Evolutionary conservation across 768 basidiomycete species (phyloP), one percentile per base, ranked within the genome.

Genomic region (Termitomyces sp.): DNA sequence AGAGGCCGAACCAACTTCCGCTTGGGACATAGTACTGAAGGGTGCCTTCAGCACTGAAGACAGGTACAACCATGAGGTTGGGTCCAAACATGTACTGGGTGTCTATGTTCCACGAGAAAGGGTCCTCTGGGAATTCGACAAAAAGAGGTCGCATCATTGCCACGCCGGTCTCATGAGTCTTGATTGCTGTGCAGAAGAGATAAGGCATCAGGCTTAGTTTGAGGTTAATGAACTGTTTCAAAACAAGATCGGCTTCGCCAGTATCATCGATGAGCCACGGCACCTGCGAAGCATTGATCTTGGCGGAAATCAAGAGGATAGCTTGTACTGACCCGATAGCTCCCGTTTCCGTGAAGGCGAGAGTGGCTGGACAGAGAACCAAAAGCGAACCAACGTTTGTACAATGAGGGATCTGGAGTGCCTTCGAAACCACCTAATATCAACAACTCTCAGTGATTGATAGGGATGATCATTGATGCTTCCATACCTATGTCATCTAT

Each of bases 151-250:
- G 69, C 67, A 71, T 67, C 63, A 72, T 66, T 11, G 71, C 66
- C 10, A 68, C 53, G 15, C 71, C 71, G 0, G 60, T 70, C 42
- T 60, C 27, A 43, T 70, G 68, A 6, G 71, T 67, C n/a, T 60
- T 42, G 32, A 66, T 64, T 12, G 70, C 70, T 5, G 66, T 68
- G 32, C 58, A 45, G 46, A 67, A 69, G 38, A 80, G 60, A 61
- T 79, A 79, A 1, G 77, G 78, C 76, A 78, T 78, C 45, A 80
- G 66, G 7, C 73, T 63, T 45, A 76, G 66, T 60, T 79, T 79
- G 23, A 71, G 64, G 56, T 73, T 66, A 52, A 74, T 70, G 60
- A 76, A 73, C 51, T 71, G 70, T 27, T 71, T 65, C 33, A 77
- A 65, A 16, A 73, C 64, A 32, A 54, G 48, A 39, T 76, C 70